Evolutionary conservation across 129 eudicot species (phyloP), one percentile per base, ranked within the genome.

Genomic region (Tanacetum coccineum): DNA sequence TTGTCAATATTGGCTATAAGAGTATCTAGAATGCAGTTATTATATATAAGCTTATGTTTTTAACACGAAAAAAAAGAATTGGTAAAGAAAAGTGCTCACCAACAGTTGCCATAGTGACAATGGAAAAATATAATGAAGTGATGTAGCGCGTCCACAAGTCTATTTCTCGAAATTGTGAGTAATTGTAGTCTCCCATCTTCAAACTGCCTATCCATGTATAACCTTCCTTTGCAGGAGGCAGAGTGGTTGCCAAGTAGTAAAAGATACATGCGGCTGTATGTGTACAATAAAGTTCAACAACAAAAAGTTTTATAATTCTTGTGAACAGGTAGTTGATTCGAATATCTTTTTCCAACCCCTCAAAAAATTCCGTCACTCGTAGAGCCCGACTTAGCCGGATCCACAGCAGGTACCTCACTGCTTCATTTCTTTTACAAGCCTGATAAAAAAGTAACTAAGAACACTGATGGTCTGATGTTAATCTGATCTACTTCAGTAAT

Each of bases 191-290:
- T 7, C 95, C 89, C 84, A 87, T 70, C 67, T 73, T 74, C 67
- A 87, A 76, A 64, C 95, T 87, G 40, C 95, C 95, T 20, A 87
- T 87, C 95, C 95, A 87, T 56, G 95, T 87, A 49, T 84, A 81
- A 19, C 95, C 87, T 74, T 84, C 95, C 18, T 76, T 39, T n/a
- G 70, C 58, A 40, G 87, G 79, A 62, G 95, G 90, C 70, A 84
- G 42, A 9, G 90, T 87, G 3, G 95, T 87, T 11, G 95, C 95
- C 11, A 87, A 66, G 70, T 84, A 87, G 79, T 87, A 87, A 60
- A 87, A 87, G 70, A 87, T 71, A 74, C 95, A 87, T 3, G 95
- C 95, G 4, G 95, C 95, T 28, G 95, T 84, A 64, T 87, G 95
- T 9, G 90, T 87, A 79, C 90, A 81, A 28, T 87, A 87, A 0